Evolutionary conservation across 345 rosid genomes (phyloP).

Genomic region (Durio zibethinus): DNA sequence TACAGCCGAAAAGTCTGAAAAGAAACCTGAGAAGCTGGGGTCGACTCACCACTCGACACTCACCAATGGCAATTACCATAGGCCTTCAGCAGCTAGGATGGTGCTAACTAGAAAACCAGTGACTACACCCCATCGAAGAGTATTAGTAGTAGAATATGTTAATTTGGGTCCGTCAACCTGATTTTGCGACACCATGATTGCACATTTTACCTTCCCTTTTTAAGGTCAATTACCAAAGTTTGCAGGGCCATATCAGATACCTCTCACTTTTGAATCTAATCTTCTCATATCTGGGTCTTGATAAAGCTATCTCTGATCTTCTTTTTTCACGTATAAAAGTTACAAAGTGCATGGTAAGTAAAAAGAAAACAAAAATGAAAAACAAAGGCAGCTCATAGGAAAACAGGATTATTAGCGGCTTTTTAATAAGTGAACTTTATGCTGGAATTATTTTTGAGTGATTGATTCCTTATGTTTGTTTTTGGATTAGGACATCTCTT

Average conservation of each 20-base stretch:
- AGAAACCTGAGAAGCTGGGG: too few species aligned
- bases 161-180: slow-evolving; percentile 15
- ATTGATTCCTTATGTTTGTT: slow-evolving; percentile 27
- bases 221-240: slow-evolving; percentile 39
- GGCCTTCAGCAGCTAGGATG: too few species aligned
- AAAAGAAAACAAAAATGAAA: background rate
- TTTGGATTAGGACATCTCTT: slow-evolving; percentile 4
- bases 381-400: background rate
- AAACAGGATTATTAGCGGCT: slow-evolving; percentile 14
- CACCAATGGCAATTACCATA: too few species aligned
- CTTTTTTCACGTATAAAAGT: background rate
- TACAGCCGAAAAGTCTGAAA: too few species aligned
- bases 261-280: too few species aligned
- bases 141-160: background rate
- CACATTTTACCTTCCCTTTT: slow-evolving; percentile 11
- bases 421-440: slow-evolving; percentile 23
- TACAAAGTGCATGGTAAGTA: background rate
- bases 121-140: background rate
- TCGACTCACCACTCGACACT: too few species aligned
- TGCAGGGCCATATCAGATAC: background rate
- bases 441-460: slow-evolving; percentile 27
- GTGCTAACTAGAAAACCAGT: background rate
- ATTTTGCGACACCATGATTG: slow-evolving; percentile 14
- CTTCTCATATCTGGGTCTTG: background rate
- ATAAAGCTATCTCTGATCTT: background rate